Percentiles rank a stretch among this genome's conserved stretches.
phyloP scores from a whole-genome alignment of 2,329 filamentous ascomycete species.

The Pezicula rhizophila region DNA sequence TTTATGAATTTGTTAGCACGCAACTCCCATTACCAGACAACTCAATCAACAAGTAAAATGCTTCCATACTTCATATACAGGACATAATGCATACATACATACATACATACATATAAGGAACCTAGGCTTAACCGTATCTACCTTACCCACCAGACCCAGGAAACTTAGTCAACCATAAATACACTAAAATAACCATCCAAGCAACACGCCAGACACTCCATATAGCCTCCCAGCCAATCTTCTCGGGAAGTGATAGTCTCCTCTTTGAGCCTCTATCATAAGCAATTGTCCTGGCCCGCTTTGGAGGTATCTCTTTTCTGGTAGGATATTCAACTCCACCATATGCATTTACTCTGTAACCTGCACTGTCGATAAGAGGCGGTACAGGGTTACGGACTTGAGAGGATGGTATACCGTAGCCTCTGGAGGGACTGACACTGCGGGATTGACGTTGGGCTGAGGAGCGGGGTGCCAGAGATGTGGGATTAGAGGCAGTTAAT shows the following conservation, averaged over 20 bases:
- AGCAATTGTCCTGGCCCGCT: neutral
- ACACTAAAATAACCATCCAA: slow-evolving; percentile 58
- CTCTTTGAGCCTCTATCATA: slow-evolving; percentile 13
- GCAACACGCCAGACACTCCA: slow-evolving; percentile 55
- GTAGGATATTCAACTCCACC: neutral
- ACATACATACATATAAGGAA: too few relatives aligned
- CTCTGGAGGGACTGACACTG: slow-evolving; percentile 21
- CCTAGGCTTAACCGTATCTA: neutral
- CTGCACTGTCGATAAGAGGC: slow-evolving; percentile 10
- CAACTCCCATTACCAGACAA: too few relatives aligned
- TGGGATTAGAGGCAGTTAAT: slow-evolving; percentile 17
- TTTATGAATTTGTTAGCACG: too few relatives aligned
- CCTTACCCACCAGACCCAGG: neutral
- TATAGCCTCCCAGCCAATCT: slow-evolving; percentile 55
- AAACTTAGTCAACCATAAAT: slow-evolving; percentile 58
- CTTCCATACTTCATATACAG: too few relatives aligned
- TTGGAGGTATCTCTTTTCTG: neutral
- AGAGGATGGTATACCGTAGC: slow-evolving; percentile 22
- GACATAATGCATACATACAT: too few relatives aligned
- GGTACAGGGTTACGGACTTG: slow-evolving; percentile 16
- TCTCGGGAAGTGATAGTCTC: slow-evolving; percentile 31
- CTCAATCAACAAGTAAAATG: too few relatives aligned
- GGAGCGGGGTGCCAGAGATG: slow-evolving; percentile 21
- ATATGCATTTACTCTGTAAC: slow-evolving; percentile 4
- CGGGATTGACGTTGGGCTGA: slow-evolving; percentile 18